phyloP scores from a whole-genome alignment of 176 grass and related monocot species.

The Bonia amplexicaulis region DNA sequence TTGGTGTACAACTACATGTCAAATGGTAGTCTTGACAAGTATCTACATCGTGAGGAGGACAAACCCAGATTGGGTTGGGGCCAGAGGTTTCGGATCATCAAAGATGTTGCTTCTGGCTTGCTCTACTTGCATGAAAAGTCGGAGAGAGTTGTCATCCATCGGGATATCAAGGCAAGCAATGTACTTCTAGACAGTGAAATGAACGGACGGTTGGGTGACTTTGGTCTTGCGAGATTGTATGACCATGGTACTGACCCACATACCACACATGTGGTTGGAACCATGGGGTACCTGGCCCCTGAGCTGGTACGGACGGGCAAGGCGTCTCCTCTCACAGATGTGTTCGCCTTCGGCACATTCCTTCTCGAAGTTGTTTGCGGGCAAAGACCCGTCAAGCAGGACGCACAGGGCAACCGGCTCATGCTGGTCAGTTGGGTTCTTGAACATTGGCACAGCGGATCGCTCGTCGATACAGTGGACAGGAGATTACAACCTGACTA shows the following conservation, averaged over 20 bases:
- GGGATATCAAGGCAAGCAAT: neutral
- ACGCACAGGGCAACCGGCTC: neutral
- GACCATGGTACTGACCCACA: slow-evolving; percentile 40
- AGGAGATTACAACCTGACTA: neutral
- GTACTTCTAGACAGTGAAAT: slow-evolving; percentile 25
- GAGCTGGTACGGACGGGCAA: slow-evolving; percentile 7
- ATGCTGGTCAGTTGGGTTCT: slow-evolving; percentile 27
- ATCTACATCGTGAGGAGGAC: neutral
- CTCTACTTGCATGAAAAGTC: slow-evolving; percentile 53
- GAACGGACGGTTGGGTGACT: slow-evolving; percentile 42
- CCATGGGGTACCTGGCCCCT: slow-evolving; percentile 53
- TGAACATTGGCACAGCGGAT: neutral
- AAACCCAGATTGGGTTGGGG: slow-evolving; percentile 14
- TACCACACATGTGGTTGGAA: slow-evolving; percentile 45
- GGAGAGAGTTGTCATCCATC: too few relatives aligned
- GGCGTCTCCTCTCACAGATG: slow-evolving; percentile 43
- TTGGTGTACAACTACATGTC: slow-evolving; percentile 30
- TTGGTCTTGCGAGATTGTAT: slow-evolving; percentile 50
- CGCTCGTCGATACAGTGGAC: neutral
- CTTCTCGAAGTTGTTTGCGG: slow-evolving; percentile 25
- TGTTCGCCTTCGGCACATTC: slow-evolving; percentile 55
- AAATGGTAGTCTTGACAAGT: slow-evolving; percentile 35
- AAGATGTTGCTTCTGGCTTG: slow-evolving; percentile 30
- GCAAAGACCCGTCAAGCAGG: neutral
- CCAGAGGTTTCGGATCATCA: slow-evolving; percentile 37